Base-by-base conservation (phyloP, 257 asterid genomes). In the Gentiana macrophylla region DNA sequence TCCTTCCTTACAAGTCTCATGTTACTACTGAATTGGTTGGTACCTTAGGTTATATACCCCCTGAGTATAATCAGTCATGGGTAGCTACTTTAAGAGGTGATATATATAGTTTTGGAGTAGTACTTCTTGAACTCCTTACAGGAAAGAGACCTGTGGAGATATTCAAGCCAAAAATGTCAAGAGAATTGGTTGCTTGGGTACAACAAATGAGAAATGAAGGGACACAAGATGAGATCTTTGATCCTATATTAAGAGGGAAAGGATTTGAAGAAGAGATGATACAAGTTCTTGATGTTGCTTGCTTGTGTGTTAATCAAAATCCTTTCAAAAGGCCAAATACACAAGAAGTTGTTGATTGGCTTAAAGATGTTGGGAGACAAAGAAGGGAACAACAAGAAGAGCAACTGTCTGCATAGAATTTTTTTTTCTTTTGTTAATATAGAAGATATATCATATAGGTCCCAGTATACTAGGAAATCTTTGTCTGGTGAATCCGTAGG, bases 1-100 rank as follows among this genome's bases (percentile, higher is more conserved):
- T 89, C 53, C 88, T 77, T 70, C 97, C 97, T 4, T 81, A 86
- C 56, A 71, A 80, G 4, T 86, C 95, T 35, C 97, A 89, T 50
- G 97, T 89, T 65, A 86, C 90, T 57, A 89, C 97, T 1, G 97
- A 89, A 67, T 73, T 84, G 77, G 97, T 89, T 2, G 97, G 97
- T 47, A 89, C 97, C 38, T 76, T 86, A 2, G 97, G 97, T n/a
- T 89, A 89, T 74, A 89, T 89, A 12, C 97, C 97, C 32, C 97
- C 97, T 1, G 97, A 89, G 68, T 89, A 89, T 69, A 86, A 90
- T 67, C 97, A 89, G 59, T 75, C 97, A 8, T 86, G 93, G 97
- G 74, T 84, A 64, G 94, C 97, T 59, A 89, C 94, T 43, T 75
- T 89, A 46, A 74, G 97, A 75, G 97, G 97, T 59, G 97, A 89